These are phyloP conservation scores for Blastomyces emzantsi DNA, from an alignment of 2,329 filamentous ascomycete genomes.

Conservation along the genomic window DNA sequence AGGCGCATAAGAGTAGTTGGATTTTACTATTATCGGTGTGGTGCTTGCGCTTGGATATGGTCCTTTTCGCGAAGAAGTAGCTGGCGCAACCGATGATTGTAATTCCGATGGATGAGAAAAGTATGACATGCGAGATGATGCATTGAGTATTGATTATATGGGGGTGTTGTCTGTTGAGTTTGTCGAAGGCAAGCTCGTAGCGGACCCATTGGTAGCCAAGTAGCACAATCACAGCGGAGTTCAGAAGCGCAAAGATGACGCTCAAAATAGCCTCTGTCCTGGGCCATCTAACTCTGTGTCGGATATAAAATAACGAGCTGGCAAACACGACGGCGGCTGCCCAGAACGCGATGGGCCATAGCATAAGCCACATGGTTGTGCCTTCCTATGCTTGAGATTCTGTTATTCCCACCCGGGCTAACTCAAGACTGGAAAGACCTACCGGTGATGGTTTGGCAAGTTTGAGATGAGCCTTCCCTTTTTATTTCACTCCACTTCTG, in stretches of 20 bases:
- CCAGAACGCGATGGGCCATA: not conserved
- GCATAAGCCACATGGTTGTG: not conserved
- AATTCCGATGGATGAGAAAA: not conserved
- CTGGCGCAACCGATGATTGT: not conserved
- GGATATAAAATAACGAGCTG: not conserved
- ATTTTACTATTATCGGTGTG: not conserved
- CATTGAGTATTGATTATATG: not conserved
- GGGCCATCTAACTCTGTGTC: not conserved
- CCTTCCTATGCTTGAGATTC: not conserved
- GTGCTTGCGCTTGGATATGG: not conserved
- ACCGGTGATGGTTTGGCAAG: not conserved
- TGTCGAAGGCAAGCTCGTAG: not conserved
- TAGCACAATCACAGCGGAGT: not conserved
- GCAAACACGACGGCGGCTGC: not conserved
- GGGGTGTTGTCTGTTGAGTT: not conserved
- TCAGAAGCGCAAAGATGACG: not conserved
- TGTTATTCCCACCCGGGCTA: not conserved
- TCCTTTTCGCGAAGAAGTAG: not conserved
- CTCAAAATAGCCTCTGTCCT: not conserved
- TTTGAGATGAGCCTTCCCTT: not conserved
- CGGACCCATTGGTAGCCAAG: constrained; percentile 3
- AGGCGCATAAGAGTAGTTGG: not conserved
- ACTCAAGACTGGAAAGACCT: too few species aligned
- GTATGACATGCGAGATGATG: not conserved
- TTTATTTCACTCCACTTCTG: too few species aligned